phyloP scores from a whole-genome alignment of 768 basidiomycete genomes.

The Leccinum subtestaceum region DNA sequence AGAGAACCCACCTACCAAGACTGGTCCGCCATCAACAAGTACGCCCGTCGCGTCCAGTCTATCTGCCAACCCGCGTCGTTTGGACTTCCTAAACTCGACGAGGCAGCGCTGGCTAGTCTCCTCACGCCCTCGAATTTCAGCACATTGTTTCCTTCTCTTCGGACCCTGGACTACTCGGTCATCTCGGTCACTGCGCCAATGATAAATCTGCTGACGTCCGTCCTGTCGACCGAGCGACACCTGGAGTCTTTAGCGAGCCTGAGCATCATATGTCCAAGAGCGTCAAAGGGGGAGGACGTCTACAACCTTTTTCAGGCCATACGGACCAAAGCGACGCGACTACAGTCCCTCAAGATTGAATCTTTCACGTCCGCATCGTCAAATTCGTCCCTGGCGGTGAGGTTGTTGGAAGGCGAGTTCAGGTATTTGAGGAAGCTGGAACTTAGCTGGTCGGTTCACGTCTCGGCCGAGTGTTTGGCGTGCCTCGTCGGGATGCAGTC shows the following conservation, averaged over 20 bases:
- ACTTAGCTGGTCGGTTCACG: slow-evolving; percentile 23
- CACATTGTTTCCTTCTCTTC: slow-evolving; percentile 24
- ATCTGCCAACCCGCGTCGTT: slow-evolving; percentile 26
- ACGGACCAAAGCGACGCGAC: slow-evolving; percentile 16
- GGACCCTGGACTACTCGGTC: slow-evolving; percentile 27
- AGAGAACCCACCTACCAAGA: slow-evolving; percentile 19
- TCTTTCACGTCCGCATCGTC: slow-evolving; percentile 20
- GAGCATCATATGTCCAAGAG: slow-evolving; percentile 25
- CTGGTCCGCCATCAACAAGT: slow-evolving; percentile 23
- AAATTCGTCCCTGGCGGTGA: slow-evolving; percentile 15
- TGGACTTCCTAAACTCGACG: slow-evolving; percentile 24
- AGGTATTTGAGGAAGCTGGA: slow-evolving; percentile 23
- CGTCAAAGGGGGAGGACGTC: slow-evolving; percentile 16
- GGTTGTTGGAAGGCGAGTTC: slow-evolving; percentile 16
- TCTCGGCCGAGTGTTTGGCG: slow-evolving; percentile 23
- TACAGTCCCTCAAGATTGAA: slow-evolving; percentile 22
- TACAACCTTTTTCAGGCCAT: slow-evolving; percentile 24
- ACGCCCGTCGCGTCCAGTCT: slow-evolving; percentile 23
- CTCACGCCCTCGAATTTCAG: slow-evolving; percentile 22
- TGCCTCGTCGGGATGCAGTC: slow-evolving; percentile 21
- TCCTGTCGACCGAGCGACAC: slow-evolving; percentile 19
- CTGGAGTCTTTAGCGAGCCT: slow-evolving; percentile 21
- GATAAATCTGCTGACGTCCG: slow-evolving; percentile 16
- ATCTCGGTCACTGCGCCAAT: slow-evolving; percentile 22
- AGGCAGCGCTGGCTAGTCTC: slow-evolving; percentile 20